Conservation (phyloP, 2,329 filamentous ascomycete species). For the Fusarium penzigii region DNA sequence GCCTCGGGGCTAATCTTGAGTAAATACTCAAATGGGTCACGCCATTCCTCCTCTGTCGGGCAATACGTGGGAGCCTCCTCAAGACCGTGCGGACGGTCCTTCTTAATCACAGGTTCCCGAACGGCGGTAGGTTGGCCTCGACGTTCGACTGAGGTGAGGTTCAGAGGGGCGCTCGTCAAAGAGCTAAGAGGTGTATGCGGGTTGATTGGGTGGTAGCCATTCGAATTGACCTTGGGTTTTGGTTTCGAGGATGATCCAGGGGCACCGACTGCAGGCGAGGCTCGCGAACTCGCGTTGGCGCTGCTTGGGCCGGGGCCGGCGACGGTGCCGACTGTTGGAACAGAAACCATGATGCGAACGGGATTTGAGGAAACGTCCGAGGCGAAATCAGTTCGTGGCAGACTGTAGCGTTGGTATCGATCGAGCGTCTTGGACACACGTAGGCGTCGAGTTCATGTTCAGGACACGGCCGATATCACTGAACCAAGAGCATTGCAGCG, state of each 20-base stretch:
- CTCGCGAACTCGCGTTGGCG: conserved; percentile 53
- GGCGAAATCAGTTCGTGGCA: conserved; percentile 8
- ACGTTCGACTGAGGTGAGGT: conserved; percentile 87
- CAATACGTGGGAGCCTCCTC: conserved; percentile 88
- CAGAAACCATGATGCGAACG: conserved; percentile 40
- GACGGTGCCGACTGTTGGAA: conserved; percentile 39
- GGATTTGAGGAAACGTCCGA: conserved; percentile 4
- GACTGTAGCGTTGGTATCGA: conserved; percentile 15
- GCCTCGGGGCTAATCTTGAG: conserved; percentile 88
- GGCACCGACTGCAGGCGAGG: conserved; percentile 48
- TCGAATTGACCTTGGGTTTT: conserved; percentile 56
- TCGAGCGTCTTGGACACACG: conserved; percentile 21
- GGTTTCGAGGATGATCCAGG: conserved; percentile 43
- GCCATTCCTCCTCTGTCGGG: conserved; percentile 92
- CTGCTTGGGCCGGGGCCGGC: conserved; percentile 40
- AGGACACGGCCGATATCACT: conserved; percentile 26
- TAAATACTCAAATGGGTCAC: conserved; percentile 91
- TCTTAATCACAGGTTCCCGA: conserved; percentile 75
- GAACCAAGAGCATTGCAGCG: conserved; percentile 28
- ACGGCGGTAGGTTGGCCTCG: conserved; percentile 78
- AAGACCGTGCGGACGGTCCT: conserved; percentile 78
- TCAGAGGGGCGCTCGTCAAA: conserved; percentile 65
- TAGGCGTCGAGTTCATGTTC: conserved; percentile 27
- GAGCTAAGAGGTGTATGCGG: conserved; percentile 55
- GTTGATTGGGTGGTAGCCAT: conserved; percentile 54